Conservation (phyloP, 1,284 basidiomycete species). For the Apiotrichum brassicae region DNA sequence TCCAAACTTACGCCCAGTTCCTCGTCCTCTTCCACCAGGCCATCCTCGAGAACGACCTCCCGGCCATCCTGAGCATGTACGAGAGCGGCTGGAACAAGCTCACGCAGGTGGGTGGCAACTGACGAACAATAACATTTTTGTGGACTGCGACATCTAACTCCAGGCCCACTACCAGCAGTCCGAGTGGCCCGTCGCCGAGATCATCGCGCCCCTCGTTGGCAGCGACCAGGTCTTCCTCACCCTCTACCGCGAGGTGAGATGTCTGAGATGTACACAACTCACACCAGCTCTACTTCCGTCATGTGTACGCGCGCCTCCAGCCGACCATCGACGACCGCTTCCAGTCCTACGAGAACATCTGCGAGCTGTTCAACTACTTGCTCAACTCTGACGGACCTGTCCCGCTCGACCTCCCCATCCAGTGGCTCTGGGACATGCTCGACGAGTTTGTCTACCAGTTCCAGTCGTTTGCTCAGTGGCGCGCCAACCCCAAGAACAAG, state of each 20-base stretch:
- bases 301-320: constrained; percentile 90
- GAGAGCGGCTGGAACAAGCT: constrained; percentile 95
- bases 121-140: not conserved
- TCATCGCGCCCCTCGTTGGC: constrained; percentile 87
- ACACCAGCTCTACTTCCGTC: constrained; percentile 49
- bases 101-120: constrained; percentile 50
- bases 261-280: not conserved
- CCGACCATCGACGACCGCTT: constrained; percentile 96
- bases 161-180: constrained; percentile 90
- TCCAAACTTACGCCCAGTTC: constrained; percentile 54
- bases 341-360: constrained; percentile 98
- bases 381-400: constrained; percentile 94
- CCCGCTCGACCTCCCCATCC: constrained; percentile 81
- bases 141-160: not conserved
- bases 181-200: constrained; percentile 96
- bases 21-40: constrained; percentile 81
- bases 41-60: constrained; percentile 72
- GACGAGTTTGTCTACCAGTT: constrained; percentile 99
- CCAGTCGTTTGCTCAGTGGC: constrained; percentile 89
- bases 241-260: constrained; percentile 71
- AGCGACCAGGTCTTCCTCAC: constrained; percentile 93
- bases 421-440: constrained; percentile 98
- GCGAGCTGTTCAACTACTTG: constrained; percentile 95
- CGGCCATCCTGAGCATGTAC: constrained; percentile 84
- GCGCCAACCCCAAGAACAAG: constrained; percentile 77